Evolutionary conservation across 352 stramenopile genomes (phyloP).

Genomic region (Phytophthora tubulina): DNA sequence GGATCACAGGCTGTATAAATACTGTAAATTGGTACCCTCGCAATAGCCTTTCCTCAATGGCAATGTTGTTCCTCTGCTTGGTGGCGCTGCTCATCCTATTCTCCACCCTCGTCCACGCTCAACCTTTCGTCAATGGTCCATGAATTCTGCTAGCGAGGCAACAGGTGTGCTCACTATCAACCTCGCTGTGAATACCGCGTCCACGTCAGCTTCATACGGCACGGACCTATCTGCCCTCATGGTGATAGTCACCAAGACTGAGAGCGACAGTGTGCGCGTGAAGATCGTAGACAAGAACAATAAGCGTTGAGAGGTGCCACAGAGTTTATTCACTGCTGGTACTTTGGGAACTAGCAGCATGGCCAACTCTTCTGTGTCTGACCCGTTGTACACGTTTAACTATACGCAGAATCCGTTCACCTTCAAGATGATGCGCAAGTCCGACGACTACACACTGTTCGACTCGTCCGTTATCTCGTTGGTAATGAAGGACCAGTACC

Average conservation of each 20-base stretch:
- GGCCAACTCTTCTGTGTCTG: not conserved
- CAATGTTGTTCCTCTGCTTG: too few species aligned
- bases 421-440: conserved; percentile 50
- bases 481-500: conserved; percentile 56
- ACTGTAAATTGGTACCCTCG: too few species aligned
- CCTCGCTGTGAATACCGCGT: conserved; percentile 43
- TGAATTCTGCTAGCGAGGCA: conserved; percentile 43
- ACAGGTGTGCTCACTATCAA: conserved; percentile 45
- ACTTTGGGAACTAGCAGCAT: conserved; percentile 26
- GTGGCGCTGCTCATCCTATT: too few species aligned
- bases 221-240: conserved; percentile 50
- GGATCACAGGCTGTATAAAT: too few species aligned
- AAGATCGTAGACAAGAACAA: conserved; percentile 67
- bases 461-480: conserved; percentile 51
- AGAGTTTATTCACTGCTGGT: conserved; percentile 47
- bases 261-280: conserved; percentile 53
- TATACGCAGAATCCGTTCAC: conserved; percentile 58
- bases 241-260: conserved; percentile 50
- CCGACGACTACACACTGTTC: conserved; percentile 52
- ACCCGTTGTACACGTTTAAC: conserved; percentile 41
- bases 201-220: conserved; percentile 38
- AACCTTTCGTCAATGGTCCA: conserved; percentile 36
- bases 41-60: too few species aligned
- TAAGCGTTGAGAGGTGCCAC: conserved; percentile 62
- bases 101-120: too few species aligned